These are phyloP conservation scores for Aspergillus intermedius DNA, from an alignment of 2,329 filamentous ascomycete genomes.

Conservation along the genomic window DNA sequence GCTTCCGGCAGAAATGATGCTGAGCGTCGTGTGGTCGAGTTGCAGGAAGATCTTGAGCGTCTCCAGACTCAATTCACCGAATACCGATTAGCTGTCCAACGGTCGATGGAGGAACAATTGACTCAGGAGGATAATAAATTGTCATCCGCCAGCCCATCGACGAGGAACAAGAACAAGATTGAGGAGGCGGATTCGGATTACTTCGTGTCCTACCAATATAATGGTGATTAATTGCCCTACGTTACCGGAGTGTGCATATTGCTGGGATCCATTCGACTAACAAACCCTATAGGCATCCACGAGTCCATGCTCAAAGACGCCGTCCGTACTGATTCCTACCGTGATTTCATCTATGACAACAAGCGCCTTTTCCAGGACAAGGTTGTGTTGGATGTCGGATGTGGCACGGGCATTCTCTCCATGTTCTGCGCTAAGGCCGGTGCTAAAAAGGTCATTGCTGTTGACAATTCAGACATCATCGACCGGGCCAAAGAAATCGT, in stretches of 20 bases:
- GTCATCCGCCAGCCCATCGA: conserved; percentile 14
- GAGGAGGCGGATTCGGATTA: conserved; percentile 55
- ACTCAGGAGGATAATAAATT: conserved; percentile 48
- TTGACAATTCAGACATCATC: conserved; percentile 89
- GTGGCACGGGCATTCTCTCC: conserved; percentile 75
- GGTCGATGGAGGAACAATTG: conserved; percentile 61
- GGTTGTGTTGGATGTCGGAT: conserved; percentile 84
- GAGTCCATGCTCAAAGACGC: conserved; percentile 92
- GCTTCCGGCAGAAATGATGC: conserved; percentile 27
- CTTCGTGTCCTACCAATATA: conserved; percentile 61
- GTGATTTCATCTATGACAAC: conserved; percentile 91
- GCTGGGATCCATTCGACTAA: neutral
- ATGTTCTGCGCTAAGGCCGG: conserved; percentile 94
- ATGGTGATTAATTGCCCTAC: conserved; percentile 46
- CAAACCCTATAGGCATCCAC: conserved; percentile 62
- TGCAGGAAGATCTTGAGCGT: conserved; percentile 56
- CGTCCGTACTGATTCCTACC: conserved; percentile 82
- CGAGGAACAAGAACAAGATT: conserved; percentile 28
- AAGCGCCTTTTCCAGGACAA: conserved; percentile 82
- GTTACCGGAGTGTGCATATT: neutral
- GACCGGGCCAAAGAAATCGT: conserved; percentile 79
- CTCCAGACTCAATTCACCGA: conserved; percentile 57
- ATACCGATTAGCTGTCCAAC: conserved; percentile 59
- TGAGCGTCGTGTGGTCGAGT: conserved; percentile 48
- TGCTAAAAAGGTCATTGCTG: conserved; percentile 77